Evolutionary conservation across 768 basidiomycete species (phyloP), one percentile per base, ranked within the genome.

Genomic region (Strobilomyces confusus): DNA sequence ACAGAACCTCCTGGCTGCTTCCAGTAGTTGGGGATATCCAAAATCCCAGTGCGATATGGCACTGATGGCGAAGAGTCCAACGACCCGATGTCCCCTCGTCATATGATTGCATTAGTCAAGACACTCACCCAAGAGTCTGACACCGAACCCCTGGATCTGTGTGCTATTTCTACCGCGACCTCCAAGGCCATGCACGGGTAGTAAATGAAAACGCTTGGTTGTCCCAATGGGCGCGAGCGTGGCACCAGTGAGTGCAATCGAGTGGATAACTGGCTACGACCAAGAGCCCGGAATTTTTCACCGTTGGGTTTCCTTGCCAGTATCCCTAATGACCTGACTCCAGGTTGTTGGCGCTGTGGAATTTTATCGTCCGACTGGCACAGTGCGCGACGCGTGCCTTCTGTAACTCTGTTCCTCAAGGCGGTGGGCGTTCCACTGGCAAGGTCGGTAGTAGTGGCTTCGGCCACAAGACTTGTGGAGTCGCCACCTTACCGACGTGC

Each of bases 121-220:
- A 65, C 67, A 64, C 66, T 67, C 67, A 60, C 67, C 26, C 45
- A 36, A 49, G 48, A 42, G 57, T 57, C 12, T 67, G 56, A 63
- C 54, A 36, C 55, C 44, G 25, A 36, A 50, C 17, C 37, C n/a
- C 37, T 12, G 19, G 29, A 40, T 22, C 38, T 5, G 41, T 13
- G 8, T 52, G 57, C 46, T 17, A 52, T 40, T 45, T 45, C 26
- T 26, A 40, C 51, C 19, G 41, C 49, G 50, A 47, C 41, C 44
- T 38, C 32, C 51, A 41, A 44, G 23, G 23, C 26, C 38, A 33
- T 49, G 19, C 48, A 22, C 30, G 42, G 46, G 29, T 43, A 62
- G 53, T 56, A 46, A 53, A 52, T 36, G 26, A 54, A 46, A 59
- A 42, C 44, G 48, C 60, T 7, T 52, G 49, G 32, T 54, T 37